Conservation (phyloP, 1,284 basidiomycete species). For the Phlebopus sp. region DNA sequence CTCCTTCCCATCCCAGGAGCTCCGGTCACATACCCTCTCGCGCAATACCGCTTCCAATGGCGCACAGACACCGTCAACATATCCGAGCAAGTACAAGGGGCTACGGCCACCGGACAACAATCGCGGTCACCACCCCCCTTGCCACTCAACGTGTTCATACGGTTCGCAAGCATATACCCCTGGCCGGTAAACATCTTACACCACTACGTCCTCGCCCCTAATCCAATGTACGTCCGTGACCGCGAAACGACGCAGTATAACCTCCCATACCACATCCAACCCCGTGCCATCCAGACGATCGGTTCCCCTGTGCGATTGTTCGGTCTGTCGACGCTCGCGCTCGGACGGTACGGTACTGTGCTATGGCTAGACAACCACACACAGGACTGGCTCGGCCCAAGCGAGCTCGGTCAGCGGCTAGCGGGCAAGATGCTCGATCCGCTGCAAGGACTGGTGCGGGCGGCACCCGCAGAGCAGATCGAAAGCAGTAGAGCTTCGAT, state of each 20-base stretch:
- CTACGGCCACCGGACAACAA: too few species aligned
- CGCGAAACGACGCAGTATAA: conserved; percentile 32
- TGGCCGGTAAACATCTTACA: conserved; percentile 70
- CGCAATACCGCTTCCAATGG: conserved; percentile 51
- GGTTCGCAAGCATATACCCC: conserved; percentile 58
- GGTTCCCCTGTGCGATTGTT: conserved; percentile 60
- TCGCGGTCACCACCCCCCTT: conserved; percentile 20
- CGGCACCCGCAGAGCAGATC: not conserved
- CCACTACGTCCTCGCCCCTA: conserved; percentile 51
- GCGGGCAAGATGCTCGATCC: conserved; percentile 41
- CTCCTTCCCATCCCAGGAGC: conserved; percentile 11
- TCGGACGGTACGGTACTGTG: conserved; percentile 60
- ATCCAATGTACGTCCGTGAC: conserved; percentile 35
- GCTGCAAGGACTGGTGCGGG: conserved; percentile 3
- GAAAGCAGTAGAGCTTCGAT: conserved; percentile 29
- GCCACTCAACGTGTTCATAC: conserved; percentile 51
- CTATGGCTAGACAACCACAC: conserved; percentile 64
- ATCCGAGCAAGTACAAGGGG: conserved; percentile 23
- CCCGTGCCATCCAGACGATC: conserved; percentile 41
- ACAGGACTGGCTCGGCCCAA: conserved; percentile 44
- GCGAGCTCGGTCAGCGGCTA: conserved; percentile 55
- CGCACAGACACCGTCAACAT: conserved; percentile 50
- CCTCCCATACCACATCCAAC: conserved; percentile 46
- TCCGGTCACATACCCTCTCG: conserved; percentile 40
- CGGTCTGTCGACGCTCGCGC: conserved; percentile 47